These are phyloP conservation scores for Aspergillus asperescens DNA, from an alignment of 495 filamentous ascomycete species.

Conservation along the genomic window DNA sequence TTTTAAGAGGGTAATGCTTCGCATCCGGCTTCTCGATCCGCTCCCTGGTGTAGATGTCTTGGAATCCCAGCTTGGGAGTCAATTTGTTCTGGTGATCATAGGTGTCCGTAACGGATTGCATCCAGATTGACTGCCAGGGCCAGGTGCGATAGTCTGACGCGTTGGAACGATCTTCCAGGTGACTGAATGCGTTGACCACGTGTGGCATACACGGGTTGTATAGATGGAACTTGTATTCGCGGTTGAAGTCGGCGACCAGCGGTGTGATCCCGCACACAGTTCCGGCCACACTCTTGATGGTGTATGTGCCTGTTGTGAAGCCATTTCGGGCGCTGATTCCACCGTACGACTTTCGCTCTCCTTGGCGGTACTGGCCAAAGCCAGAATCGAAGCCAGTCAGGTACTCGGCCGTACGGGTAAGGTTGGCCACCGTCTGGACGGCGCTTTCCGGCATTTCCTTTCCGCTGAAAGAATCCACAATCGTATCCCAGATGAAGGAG, in stretches of 20 bases:
- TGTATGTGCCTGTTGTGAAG: constrained; percentile 43
- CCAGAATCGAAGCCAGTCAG: constrained; percentile 40
- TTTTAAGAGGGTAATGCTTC: constrained; percentile 33
- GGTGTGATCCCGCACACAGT: constrained; percentile 46
- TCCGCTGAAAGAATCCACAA: constrained; percentile 31
- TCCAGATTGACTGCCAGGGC: constrained; percentile 44
- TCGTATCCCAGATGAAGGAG: constrained; percentile 35
- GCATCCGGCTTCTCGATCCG: constrained; percentile 33
- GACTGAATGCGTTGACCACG: constrained; percentile 36
- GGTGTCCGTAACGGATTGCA: constrained; percentile 46
- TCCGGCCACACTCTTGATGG: constrained; percentile 43
- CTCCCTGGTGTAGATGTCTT: constrained; percentile 37
- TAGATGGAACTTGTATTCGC: constrained; percentile 42
- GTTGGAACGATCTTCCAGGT: constrained; percentile 22
- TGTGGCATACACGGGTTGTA: constrained; percentile 49
- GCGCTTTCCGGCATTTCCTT: constrained; percentile 26
- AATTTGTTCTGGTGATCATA: constrained; percentile 44
- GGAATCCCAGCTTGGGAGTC: constrained; percentile 38
- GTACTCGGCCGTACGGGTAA: constrained; percentile 39
- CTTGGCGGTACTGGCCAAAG: constrained; percentile 27
- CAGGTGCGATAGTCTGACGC: constrained; percentile 25
- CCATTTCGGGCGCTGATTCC: constrained; percentile 42
- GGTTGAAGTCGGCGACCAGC: constrained; percentile 46
- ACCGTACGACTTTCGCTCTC: constrained; percentile 23
- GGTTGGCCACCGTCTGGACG: constrained; percentile 29